Base-by-base conservation (phyloP, 176 grass and related monocot species). In the Chloris gayana region DNA sequence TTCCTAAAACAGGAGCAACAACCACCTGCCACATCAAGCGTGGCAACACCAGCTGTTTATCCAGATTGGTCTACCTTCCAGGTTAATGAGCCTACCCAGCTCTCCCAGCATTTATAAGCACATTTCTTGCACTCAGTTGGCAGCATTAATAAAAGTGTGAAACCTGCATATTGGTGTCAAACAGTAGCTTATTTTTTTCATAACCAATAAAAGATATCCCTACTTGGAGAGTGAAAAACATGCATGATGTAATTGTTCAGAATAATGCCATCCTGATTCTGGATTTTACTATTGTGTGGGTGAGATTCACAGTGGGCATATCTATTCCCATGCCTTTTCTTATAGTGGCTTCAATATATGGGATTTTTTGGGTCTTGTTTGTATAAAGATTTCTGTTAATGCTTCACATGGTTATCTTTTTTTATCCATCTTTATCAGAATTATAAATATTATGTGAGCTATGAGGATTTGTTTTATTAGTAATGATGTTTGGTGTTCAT, bases 11-110 rank as follows among this genome's bases (percentile, higher is more conserved):
- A 99, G 96, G 96, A 99, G 69, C 96, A 91, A 67, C 86, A 91
- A 19, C 64, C 88, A 89, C 79, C 83, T 91, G 67, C 90, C 72
- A 75, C 67, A 53, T 87, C 86, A 51, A 81, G 84, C 44, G 64
- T 72, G 17, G 64, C 84, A 51, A 84, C 83, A 44, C 75, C 92
- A 5, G 49, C 74, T 82, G 84, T 91, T 61, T 99, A 95, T 76
- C 86, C 92, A 34, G 92, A 95, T 89, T 99, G 96, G 96, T 72
- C 95, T 12, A 89, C 75, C 42, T 99, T 89, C 86, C 92, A 99
- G 90, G 96, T 95, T 49, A 67, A 53, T 33, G 61, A 68, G 37
- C 41, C 77, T 29, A 19, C 25, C 58, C 27, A 18, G 30, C 7
- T 22, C 31, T 12, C 6, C 12, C 13, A 11, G 19, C 25, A 15